phyloP scores from a whole-genome alignment of 1,284 basidiomycete genomes.

The Inonotus hispidus region DNA sequence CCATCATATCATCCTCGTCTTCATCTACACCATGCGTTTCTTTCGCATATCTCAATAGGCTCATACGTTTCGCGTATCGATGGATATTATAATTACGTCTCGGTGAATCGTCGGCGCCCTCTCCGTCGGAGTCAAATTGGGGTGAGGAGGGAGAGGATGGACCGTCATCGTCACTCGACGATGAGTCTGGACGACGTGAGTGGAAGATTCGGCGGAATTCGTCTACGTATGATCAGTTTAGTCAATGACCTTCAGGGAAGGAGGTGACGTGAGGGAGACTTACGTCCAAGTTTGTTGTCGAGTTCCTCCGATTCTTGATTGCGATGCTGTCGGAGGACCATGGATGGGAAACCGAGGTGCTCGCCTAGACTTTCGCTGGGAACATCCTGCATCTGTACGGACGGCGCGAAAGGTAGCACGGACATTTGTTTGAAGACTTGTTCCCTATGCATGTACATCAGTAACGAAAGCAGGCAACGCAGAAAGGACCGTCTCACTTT shows the following conservation, averaged over 20 bases:
- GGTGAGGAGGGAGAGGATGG: constrained; percentile 31
- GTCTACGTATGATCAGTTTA: constrained; percentile 34
- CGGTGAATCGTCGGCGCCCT: constrained; percentile 39
- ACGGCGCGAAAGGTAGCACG: constrained; percentile 77
- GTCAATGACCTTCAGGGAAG: not conserved
- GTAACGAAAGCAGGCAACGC: not conserved
- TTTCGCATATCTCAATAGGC: constrained; percentile 51
- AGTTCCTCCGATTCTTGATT: constrained; percentile 47
- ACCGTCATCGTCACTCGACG: constrained; percentile 32
- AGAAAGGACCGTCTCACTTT: constrained; percentile 43
- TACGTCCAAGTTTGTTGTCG: constrained; percentile 66
- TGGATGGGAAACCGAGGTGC: constrained; percentile 49
- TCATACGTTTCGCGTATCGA: constrained; percentile 51
- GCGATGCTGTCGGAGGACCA: constrained; percentile 32
- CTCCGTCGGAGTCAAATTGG: constrained; percentile 39
- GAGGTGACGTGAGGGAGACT: constrained; percentile 26
- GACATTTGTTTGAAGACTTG: constrained; percentile 77
- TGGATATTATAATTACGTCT: constrained; percentile 30
- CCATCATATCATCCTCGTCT: not conserved
- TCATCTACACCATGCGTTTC: not conserved
- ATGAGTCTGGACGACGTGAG: constrained; percentile 47
- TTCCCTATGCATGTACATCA: constrained; percentile 34
- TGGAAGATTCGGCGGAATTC: constrained; percentile 59
- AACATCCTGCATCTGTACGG: constrained; percentile 83
- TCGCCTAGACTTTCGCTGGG: constrained; percentile 62